Conservation (phyloP, 805 yeast species). For the Metschnikowia continentalis region DNA sequence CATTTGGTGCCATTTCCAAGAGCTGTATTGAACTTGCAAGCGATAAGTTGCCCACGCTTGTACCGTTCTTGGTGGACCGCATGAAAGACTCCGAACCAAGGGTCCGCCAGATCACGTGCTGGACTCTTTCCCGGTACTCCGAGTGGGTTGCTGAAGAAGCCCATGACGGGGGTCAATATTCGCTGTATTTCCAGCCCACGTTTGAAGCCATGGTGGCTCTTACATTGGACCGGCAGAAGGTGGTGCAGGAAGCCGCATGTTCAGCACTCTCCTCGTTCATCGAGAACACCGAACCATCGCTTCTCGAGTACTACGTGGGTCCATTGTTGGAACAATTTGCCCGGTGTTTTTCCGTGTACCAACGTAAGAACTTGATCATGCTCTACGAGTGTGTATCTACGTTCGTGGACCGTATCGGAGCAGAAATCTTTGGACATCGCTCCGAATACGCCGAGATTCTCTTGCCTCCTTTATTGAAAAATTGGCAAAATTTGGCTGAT, state of each 20-base stretch:
- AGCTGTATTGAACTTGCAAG: constrained; percentile 74
- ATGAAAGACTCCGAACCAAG: constrained; percentile 72
- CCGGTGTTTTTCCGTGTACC: constrained; percentile 71
- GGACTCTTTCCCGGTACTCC: constrained; percentile 89
- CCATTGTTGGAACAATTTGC: constrained; percentile 68
- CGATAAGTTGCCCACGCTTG: constrained; percentile 70
- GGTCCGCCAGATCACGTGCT: constrained; percentile 89
- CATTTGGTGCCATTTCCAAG: constrained; percentile 91
- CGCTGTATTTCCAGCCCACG: constrained; percentile 70
- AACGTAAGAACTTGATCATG: constrained; percentile 74
- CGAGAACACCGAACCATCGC: constrained; percentile 63
- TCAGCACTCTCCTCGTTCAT: constrained; percentile 80
- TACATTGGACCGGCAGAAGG: constrained; percentile 77
- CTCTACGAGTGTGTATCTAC: constrained; percentile 90
- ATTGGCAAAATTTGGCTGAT: constrained; percentile 76
- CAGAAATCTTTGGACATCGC: constrained; percentile 48
- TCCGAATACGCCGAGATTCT: constrained; percentile 56
- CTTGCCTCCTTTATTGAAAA: constrained; percentile 74
- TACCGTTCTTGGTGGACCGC: constrained; percentile 82
- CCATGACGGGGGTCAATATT: constrained; percentile 53
- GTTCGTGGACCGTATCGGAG: constrained; percentile 72
- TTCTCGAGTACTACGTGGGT: constrained; percentile 59
- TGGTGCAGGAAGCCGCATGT: constrained; percentile 94
- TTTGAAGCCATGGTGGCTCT: constrained; percentile 71
- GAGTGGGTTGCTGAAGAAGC: constrained; percentile 77